A percentile compares a stretch with the other conserved stretches of the same genome.
These are phyloP conservation scores for Gentiana dahurica DNA, from an alignment of 257 asterid species.

Conservation along the genomic window DNA sequence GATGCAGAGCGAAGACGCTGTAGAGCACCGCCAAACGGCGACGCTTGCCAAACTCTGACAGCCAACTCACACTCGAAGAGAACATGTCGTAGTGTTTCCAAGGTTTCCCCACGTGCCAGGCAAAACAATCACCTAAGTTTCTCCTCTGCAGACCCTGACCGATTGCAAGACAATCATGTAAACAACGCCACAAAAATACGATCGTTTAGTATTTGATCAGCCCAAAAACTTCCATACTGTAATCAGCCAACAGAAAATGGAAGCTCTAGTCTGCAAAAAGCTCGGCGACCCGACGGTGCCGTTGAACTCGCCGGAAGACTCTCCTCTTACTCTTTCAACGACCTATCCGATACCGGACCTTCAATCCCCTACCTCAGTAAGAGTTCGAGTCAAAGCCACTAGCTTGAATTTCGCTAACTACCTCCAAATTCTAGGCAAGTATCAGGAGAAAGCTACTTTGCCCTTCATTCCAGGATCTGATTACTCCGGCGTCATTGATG, in stretches of 20 bases:
- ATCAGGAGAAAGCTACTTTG: slow-evolving; percentile 74
- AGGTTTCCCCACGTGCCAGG: no score
- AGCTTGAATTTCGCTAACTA: slow-evolving; percentile 92
- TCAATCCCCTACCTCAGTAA: slow-evolving; percentile 45
- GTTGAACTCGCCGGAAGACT: slow-evolving; percentile 27
- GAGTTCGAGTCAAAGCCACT: slow-evolving; percentile 72
- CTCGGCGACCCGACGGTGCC: slow-evolving; percentile 82
- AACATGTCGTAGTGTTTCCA: no score
- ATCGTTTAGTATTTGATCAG: no score
- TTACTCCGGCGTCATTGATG: slow-evolving; percentile 74
- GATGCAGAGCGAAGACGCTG: no score
- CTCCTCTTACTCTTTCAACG: slow-evolving; percentile 44
- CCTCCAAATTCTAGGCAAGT: slow-evolving; percentile 78
- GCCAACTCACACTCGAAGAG: no score
- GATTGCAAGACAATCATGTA: no score
- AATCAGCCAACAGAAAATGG: slow-evolving; percentile 31
- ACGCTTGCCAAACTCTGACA: no score
- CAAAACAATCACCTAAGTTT: no score
- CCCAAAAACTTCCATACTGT: no score
- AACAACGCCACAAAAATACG: no score
- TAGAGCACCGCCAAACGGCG: no score
- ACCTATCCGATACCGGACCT: slow-evolving; percentile 62
- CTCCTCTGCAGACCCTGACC: no score
- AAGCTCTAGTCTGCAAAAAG: slow-evolving; percentile 71
- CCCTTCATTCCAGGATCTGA: slow-evolving; percentile 94